Evolutionary conservation across 2,329 filamentous ascomycete species (phyloP).

Genomic region (Colletotrichum orchidophilum): DNA sequence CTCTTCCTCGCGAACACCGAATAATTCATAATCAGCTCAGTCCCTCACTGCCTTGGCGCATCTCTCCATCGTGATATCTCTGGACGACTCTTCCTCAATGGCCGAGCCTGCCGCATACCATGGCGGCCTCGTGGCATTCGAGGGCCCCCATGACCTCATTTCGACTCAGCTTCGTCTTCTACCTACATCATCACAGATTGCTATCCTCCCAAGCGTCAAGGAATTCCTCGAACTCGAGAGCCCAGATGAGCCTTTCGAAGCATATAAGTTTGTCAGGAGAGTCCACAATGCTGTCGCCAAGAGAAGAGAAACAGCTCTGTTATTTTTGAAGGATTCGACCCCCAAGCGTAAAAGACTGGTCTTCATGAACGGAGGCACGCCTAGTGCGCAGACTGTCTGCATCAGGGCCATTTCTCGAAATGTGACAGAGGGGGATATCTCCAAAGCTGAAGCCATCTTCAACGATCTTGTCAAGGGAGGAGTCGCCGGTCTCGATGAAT

Average conservation of each 20-base stretch:
- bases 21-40: neutral
- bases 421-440: conserved; percentile 58
- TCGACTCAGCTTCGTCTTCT: conserved; percentile 69
- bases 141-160: conserved; percentile 64
- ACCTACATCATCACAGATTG: conserved; percentile 65
- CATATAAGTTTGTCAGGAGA: conserved; percentile 51
- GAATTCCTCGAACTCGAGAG: conserved; percentile 52
- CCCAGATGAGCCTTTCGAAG: conserved; percentile 40
- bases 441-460: conserved; percentile 62
- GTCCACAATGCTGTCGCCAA: conserved; percentile 60
- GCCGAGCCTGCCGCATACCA: conserved; percentile 38
- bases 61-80: neutral
- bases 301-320: conserved; percentile 57
- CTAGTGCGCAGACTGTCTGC: conserved; percentile 63
- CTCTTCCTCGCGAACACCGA: too few relatives aligned
- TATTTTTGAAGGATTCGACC: conserved; percentile 60
- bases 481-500: conserved; percentile 47
- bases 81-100: conserved; percentile 7
- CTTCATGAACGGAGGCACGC: conserved; percentile 68
- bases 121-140: conserved; percentile 68
- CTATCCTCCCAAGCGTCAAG: conserved; percentile 64
- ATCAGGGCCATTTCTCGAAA: conserved; percentile 63
- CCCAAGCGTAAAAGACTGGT: conserved; percentile 62
- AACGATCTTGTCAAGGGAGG: conserved; percentile 61
- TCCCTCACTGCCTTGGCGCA: neutral